A percentile compares a stretch with the other conserved stretches of the same genome.
Evolutionary conservation across 805 yeast species (phyloP).

Genomic region (Zygotorulaspora sp.): DNA sequence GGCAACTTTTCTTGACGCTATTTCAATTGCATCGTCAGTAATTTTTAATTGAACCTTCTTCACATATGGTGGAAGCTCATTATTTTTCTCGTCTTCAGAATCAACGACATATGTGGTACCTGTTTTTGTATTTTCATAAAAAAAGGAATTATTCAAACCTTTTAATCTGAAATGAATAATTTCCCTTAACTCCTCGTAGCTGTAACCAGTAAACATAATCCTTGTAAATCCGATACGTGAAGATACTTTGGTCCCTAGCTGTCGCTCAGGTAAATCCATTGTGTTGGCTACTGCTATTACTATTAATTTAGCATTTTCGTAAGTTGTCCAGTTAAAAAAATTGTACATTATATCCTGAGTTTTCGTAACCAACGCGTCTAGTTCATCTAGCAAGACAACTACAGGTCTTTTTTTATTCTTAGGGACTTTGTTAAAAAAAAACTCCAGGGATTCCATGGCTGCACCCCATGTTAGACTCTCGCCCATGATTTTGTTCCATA

Average conservation of each 20-base stretch:
- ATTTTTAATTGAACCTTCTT: slow-evolving; percentile 36
- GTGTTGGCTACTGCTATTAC: slow-evolving; percentile 95
- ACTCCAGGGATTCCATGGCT: slow-evolving; percentile 65
- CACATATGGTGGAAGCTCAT: slow-evolving; percentile 16
- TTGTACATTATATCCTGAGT: slow-evolving; percentile 88
- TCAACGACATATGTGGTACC: slow-evolving; percentile 36
- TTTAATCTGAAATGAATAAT: slow-evolving; percentile 72
- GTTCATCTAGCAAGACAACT: slow-evolving; percentile 79
- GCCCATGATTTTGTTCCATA: slow-evolving; percentile 74
- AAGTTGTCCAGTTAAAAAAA: slow-evolving; percentile 96
- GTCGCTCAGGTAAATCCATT: slow-evolving; percentile 92
- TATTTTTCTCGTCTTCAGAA: slow-evolving; percentile 11
- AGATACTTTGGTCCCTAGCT: slow-evolving; percentile 80
- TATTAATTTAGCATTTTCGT: slow-evolving; percentile 68
- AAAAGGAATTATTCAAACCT: slow-evolving; percentile 37
- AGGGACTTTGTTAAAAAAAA: slow-evolving; percentile 50
- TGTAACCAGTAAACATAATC: slow-evolving; percentile 84
- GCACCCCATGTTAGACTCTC: slow-evolving; percentile 54
- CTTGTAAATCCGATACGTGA: slow-evolving; percentile 87
- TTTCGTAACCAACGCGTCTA: slow-evolving; percentile 80
- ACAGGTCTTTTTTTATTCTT: slow-evolving; percentile 42
- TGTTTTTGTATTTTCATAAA: slow-evolving; percentile 35
- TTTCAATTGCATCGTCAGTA: slow-evolving; percentile 75
- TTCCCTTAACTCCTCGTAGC: slow-evolving; percentile 66
- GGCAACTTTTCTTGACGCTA: slow-evolving; percentile 91